Conservation (phyloP, 495 filamentous ascomycete species). For the Cryomyces minteri region DNA sequence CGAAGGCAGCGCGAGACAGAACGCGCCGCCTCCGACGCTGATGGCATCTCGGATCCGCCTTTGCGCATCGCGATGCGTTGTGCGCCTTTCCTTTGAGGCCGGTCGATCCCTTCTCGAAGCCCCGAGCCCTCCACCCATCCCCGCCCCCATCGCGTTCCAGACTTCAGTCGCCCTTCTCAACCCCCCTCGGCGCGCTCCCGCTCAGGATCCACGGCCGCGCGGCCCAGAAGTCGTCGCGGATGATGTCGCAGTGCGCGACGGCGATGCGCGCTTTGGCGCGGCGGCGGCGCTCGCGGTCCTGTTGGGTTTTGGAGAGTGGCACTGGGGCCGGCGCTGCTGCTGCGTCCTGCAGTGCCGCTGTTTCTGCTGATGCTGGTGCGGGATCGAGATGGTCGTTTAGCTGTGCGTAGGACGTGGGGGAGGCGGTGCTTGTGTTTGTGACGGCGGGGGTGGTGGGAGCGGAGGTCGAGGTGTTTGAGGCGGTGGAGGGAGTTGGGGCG, state of each 20-base stretch:
- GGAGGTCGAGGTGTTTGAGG: too few relatives aligned
- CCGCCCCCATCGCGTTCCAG: too few relatives aligned
- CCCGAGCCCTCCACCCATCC: too few relatives aligned
- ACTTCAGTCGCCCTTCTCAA: too few relatives aligned
- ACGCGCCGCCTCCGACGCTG: too few relatives aligned
- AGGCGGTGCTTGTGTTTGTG: background rate
- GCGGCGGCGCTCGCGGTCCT: constrained; percentile 60
- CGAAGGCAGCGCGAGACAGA: too few relatives aligned
- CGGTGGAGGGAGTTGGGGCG: too few relatives aligned
- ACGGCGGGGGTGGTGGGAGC: too few relatives aligned
- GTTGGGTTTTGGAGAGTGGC: constrained; percentile 50
- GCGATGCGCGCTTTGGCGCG: constrained; percentile 57
- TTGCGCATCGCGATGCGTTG: too few relatives aligned
- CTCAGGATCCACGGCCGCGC: constrained; percentile 70
- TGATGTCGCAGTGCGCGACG: constrained; percentile 78
- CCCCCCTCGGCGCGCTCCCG: constrained; percentile 43
- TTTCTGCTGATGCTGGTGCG: background rate
- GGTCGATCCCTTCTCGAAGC: too few relatives aligned
- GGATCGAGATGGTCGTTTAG: background rate
- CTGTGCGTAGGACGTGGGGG: background rate
- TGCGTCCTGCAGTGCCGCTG: constrained; percentile 43
- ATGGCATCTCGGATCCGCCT: too few relatives aligned
- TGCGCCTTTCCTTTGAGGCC: too few relatives aligned
- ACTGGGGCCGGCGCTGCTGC: constrained; percentile 51
- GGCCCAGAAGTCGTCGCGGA: constrained; percentile 87